Evolutionary conservation across 106 monocot genomes (phyloP).

Genomic region (Acorus gramineus): DNA sequence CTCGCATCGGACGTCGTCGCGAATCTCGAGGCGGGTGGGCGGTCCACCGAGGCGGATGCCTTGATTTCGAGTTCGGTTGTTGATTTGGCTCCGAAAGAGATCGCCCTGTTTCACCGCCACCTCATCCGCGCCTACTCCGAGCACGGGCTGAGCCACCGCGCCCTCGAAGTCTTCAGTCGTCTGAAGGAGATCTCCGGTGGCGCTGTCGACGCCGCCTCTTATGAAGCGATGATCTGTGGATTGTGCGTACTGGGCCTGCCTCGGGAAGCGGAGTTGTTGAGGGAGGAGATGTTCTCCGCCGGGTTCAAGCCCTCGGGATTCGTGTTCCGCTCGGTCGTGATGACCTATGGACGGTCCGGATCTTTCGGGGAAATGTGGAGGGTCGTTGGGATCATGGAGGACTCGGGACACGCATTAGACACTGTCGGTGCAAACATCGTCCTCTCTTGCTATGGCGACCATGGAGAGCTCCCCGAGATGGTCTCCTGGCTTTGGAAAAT

Average conservation of each 20-base stretch:
- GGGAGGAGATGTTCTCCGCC: conserved; percentile 28
- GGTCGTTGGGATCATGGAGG: conserved; percentile 38
- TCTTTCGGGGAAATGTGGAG: conserved; percentile 44
- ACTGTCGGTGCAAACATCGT: conserved; percentile 48
- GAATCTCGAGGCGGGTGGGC: conserved; percentile 35
- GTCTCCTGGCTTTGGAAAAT: conserved; percentile 42
- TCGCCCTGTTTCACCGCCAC: conserved; percentile 52
- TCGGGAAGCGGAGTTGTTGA: conserved; percentile 44
- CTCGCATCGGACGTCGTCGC: conserved; percentile 44
- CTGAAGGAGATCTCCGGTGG: conserved; percentile 12
- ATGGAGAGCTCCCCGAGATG: conserved; percentile 35
- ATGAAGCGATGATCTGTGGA: conserved; percentile 44
- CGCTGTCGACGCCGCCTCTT: conserved; percentile 13
- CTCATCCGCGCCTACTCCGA: conserved; percentile 52
- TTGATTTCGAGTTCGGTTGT: conserved; percentile 40
- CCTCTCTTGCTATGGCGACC: conserved; percentile 67
- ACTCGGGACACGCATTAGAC: conserved; percentile 30
- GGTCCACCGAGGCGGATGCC: conserved; percentile 25
- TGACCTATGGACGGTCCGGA: conserved; percentile 46
- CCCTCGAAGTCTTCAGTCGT: conserved; percentile 13
- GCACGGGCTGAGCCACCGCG: conserved; percentile 18
- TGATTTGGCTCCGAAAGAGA: conserved; percentile 18
- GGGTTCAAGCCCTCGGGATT: conserved; percentile 56
- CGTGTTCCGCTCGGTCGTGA: conserved; percentile 42
- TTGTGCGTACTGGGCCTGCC: conserved; percentile 47